Evolutionary conservation across 257 asterid genomes (phyloP), one percentile per base, ranked within the genome.

Genomic region (Nicotiana obtusifolia): DNA sequence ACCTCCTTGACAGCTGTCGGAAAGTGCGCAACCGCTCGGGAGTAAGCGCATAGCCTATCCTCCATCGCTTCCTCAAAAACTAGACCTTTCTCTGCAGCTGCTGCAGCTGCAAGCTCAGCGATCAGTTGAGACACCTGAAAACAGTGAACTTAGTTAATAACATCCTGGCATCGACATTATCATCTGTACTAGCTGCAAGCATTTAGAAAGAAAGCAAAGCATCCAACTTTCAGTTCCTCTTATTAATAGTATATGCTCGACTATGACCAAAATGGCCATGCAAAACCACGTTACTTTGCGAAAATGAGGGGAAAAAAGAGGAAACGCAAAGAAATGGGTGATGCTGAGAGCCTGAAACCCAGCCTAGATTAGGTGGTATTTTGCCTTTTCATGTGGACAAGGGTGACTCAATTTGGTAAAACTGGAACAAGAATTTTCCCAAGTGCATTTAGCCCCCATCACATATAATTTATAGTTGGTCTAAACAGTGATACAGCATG

Each of bases 1-100:
- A 96, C 98, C 98, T 96, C 98, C 88, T 96, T 94, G 28, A 96
- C 99, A 52, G 98, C 99, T 4, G 97, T 94, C 24, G 99, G 99
- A 83, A 96, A 96, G 85, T 94, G 98, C 17, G 98, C 92, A 57
- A 94, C 99, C 11, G 98, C 97, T 30, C 95, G 87, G 0, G 98
- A 96, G 86, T 96, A 96, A 78, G 99, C 99, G 67, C 99, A 94
- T 33, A 94, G 57, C 77, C 98, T 87, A 49, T 94, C 98, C 87
- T 91, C 98, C 81, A 96, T 90, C 66, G 88, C 97, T 44, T 79
- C 92, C 53, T 93, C 97, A 24, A 96, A 96, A 83, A 83, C 91
- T 54, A 94, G 67, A 26, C 93, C 92, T 83, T 96, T 93, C 77
- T 93, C 98, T 26, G 91, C 92, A 26, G 94, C 97, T 5, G 98